A percentile compares a stretch with the other conserved stretches of the same genome.
These are phyloP conservation scores for Liquidambar formosana DNA, from an alignment of 164 flowering plant species.

Conservation along the genomic window DNA sequence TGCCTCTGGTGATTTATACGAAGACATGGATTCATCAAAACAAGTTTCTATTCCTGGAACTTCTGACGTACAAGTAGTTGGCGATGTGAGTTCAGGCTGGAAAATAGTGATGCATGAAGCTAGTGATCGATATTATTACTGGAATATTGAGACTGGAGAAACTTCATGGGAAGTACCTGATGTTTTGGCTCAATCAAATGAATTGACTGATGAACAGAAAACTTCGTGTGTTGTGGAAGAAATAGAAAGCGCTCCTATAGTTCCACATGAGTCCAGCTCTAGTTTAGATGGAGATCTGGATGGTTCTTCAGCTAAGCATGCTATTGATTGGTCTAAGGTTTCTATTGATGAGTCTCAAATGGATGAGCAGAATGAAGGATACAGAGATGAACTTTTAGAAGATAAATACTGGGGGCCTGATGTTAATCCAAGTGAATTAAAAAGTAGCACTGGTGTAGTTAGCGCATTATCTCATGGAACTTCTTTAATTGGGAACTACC, in stretches of 20 bases:
- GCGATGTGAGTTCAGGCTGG: constrained; percentile 65
- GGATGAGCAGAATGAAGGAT: constrained; percentile 20
- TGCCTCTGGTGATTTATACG: constrained; percentile 11
- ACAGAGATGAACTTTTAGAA: constrained; percentile 14
- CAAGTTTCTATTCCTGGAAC: constrained; percentile 31
- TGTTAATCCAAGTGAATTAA: constrained; percentile 16
- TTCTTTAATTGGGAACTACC: background rate
- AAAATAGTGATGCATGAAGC: constrained; percentile 87
- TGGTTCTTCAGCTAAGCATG: constrained; percentile 13
- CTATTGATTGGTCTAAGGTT: constrained; percentile 15
- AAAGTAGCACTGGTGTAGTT: constrained; percentile 5
- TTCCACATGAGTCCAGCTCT: constrained; percentile 5
- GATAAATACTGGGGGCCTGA: constrained; percentile 11
- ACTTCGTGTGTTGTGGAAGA: constrained; percentile 23
- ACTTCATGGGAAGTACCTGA: constrained; percentile 93
- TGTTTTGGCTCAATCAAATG: constrained; percentile 40
- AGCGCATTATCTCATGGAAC: background rate
- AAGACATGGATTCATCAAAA: constrained; percentile 24
- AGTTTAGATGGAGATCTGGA: constrained; percentile 13
- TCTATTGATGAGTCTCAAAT: constrained; percentile 17
- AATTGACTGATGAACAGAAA: constrained; percentile 24
- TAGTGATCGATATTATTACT: constrained; percentile 77
- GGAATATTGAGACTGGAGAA: constrained; percentile 92
- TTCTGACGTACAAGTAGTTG: constrained; percentile 41
- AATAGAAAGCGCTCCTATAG: constrained; percentile 15